Evolutionary conservation across 768 basidiomycete genomes (phyloP).

Genomic region (Pisolithus marmoratus): DNA sequence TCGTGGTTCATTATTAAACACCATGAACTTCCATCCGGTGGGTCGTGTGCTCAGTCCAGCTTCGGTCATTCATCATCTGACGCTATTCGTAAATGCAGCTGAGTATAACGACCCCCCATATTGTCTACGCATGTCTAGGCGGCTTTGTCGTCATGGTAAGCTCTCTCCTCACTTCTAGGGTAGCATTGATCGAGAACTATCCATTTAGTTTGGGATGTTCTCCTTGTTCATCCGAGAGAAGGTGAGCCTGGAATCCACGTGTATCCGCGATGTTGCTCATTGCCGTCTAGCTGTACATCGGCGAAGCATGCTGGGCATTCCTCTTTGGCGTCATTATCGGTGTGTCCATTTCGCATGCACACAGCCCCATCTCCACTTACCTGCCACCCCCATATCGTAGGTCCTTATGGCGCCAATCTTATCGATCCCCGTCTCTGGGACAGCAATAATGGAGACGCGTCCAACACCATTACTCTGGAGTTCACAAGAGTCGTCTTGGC

Average conservation of each 20-base stretch:
- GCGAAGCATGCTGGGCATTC: slow-evolving; percentile 96
- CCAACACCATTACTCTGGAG: slow-evolving; percentile 84
- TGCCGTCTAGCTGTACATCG: slow-evolving; percentile 67
- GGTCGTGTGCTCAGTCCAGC: slow-evolving; percentile 13
- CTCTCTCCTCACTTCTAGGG: slow-evolving; percentile 1
- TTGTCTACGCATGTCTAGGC: slow-evolving; percentile 74
- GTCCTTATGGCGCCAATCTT: slow-evolving; percentile 76
- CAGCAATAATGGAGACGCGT: slow-evolving; percentile 35
- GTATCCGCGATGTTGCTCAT: slow-evolving; percentile 5
- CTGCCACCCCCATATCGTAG: slow-evolving; percentile 31
- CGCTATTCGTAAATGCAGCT: slow-evolving; percentile 9
- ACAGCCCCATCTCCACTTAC: background rate
- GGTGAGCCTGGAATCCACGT: slow-evolving; percentile 32
- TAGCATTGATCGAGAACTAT: background rate
- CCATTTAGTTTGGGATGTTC: slow-evolving; percentile 84
- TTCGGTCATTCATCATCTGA: background rate
- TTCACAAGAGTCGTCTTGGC: slow-evolving; percentile 88
- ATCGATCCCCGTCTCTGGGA: slow-evolving; percentile 83
- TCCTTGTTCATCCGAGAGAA: slow-evolving; percentile 86
- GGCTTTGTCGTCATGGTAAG: slow-evolving; percentile 75
- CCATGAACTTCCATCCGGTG: slow-evolving; percentile 49
- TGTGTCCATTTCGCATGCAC: slow-evolving; percentile 23
- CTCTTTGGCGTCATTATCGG: slow-evolving; percentile 89
- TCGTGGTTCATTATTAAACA: background rate
- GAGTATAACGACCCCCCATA: slow-evolving; percentile 62